Evolutionary conservation across 2,329 filamentous ascomycete genomes (phyloP).

Genomic region (Aspergillus nomiae): DNA sequence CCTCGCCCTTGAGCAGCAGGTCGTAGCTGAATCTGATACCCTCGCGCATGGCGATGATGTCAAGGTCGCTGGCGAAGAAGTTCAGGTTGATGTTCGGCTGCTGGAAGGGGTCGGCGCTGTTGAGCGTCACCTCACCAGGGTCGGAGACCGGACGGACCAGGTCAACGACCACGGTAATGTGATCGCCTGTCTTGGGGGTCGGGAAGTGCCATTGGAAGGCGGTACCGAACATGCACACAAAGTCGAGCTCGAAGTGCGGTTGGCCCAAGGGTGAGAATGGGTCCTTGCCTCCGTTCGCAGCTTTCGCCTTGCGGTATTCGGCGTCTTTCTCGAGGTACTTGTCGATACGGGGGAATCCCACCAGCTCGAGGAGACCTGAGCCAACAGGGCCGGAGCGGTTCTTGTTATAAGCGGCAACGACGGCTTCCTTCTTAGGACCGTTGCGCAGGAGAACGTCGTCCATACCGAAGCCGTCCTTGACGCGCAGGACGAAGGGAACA

Average conservation of each 20-base stretch:
- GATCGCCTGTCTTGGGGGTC: conserved; percentile 47
- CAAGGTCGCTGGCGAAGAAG: conserved; percentile 51
- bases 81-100: conserved; percentile 49
- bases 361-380: conserved; percentile 51
- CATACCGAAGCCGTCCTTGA: conserved; percentile 46
- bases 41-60: conserved; percentile 62
- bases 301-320: conserved; percentile 50
- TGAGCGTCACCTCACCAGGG: conserved; percentile 40
- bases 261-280: conserved; percentile 60
- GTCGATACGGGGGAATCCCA: conserved; percentile 49
- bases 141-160: conserved; percentile 52
- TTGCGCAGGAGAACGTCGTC: conserved; percentile 43
- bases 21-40: conserved; percentile 59
- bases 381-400: conserved; percentile 44
- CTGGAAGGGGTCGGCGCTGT: conserved; percentile 39
- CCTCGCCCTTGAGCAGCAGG: conserved; percentile 58
- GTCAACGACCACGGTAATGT: conserved; percentile 60
- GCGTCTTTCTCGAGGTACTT: conserved; percentile 36
- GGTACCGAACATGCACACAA: conserved; percentile 59
- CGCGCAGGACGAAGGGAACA: conserved; percentile 43
- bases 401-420: conserved; percentile 40
- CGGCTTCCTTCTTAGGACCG: conserved; percentile 34
- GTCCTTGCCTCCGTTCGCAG: conserved; percentile 46
- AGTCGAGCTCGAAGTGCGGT: conserved; percentile 65
- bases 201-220: conserved; percentile 55